Evolutionary conservation across 1,139 yeast species (phyloP).

Genomic region (Tardiomyces depauwii): DNA sequence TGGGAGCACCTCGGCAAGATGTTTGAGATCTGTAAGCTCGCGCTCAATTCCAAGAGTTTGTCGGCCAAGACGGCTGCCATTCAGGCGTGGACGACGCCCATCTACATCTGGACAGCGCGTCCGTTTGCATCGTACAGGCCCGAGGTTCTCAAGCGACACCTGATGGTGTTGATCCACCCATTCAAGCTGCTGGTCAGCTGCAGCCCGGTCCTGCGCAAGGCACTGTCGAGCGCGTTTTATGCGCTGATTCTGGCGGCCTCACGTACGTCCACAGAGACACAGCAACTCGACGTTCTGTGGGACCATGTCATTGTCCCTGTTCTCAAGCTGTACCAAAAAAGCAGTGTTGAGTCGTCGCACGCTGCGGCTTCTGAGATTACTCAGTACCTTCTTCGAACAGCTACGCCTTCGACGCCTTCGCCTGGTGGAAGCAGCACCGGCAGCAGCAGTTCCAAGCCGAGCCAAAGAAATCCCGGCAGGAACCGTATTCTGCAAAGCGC

Average conservation of each 20-base stretch:
- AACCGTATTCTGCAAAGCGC: neutral
- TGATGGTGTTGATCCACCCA: slow-evolving; percentile 3
- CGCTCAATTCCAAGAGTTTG: slow-evolving; percentile 2
- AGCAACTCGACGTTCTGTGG: neutral
- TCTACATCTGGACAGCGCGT: slow-evolving; percentile 2
- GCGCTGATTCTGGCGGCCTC: neutral
- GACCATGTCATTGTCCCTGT: neutral
- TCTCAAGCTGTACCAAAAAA: neutral
- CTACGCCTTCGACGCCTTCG: neutral
- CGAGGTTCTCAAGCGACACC: slow-evolving; percentile 1
- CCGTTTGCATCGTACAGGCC: slow-evolving; percentile 4
- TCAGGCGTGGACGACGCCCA: slow-evolving; percentile 5
- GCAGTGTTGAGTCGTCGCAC: neutral
- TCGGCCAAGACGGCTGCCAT: slow-evolving; percentile 4
- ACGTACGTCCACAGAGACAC: neutral
- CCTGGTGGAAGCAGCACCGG: neutral
- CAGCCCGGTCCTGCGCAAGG: neutral
- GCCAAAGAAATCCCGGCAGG: neutral
- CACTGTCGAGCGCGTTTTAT: neutral
- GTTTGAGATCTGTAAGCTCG: slow-evolving; percentile 5
- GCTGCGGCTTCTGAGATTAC: neutral
- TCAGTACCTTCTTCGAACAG: neutral
- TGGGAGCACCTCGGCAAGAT: slow-evolving; percentile 4
- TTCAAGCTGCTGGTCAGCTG: slow-evolving; percentile 1
- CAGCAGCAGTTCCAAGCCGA: neutral